Evolutionary conservation across 352 stramenopile genomes (phyloP).

Genomic region (Elongisporangium undulatum): DNA sequence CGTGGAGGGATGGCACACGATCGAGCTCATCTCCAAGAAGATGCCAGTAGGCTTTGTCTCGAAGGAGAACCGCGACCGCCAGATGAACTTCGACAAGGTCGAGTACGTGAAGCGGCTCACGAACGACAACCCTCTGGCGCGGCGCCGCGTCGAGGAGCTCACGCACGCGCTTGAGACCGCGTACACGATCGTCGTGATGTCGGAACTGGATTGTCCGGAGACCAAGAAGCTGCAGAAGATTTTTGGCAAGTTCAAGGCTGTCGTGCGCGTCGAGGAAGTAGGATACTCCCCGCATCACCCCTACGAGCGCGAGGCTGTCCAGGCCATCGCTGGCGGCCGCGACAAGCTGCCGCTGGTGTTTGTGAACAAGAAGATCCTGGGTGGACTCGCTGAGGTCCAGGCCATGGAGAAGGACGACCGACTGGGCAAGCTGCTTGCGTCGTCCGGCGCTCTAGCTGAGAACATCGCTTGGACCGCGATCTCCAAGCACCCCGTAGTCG

Average conservation of each 20-base stretch:
- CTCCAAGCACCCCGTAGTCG: slow-evolving; percentile 62
- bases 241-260: slow-evolving; percentile 66
- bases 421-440: slow-evolving; percentile 85
- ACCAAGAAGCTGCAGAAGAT: slow-evolving; percentile 86
- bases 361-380: slow-evolving; percentile 91
- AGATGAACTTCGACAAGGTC: slow-evolving; percentile 70
- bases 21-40: slow-evolving; percentile 71
- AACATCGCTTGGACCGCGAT: slow-evolving; percentile 70
- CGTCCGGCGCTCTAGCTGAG: slow-evolving; percentile 60
- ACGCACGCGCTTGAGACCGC: slow-evolving; percentile 62
- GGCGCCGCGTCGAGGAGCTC: slow-evolving; percentile 65
- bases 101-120: slow-evolving; percentile 57
- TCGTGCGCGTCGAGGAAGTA: slow-evolving; percentile 52
- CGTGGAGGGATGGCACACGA: slow-evolving; percentile 71
- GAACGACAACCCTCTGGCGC: slow-evolving; percentile 52
- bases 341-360: slow-evolving; percentile 95
- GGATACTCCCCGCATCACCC: slow-evolving; percentile 48
- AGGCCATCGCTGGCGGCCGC: slow-evolving; percentile 85
- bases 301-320: slow-evolving; percentile 75
- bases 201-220: slow-evolving; percentile 92
- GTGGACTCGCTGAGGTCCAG: slow-evolving; percentile 92
- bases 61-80: slow-evolving; percentile 58
- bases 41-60: slow-evolving; percentile 63
- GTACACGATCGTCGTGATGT: slow-evolving; percentile 92
- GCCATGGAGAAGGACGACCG: slow-evolving; percentile 75